A percentile compares a stretch with the other conserved stretches of the same genome.
These are phyloP conservation scores for Apostasia shenzhenica DNA, from an alignment of 106 monocot species.

Conservation along the genomic window DNA sequence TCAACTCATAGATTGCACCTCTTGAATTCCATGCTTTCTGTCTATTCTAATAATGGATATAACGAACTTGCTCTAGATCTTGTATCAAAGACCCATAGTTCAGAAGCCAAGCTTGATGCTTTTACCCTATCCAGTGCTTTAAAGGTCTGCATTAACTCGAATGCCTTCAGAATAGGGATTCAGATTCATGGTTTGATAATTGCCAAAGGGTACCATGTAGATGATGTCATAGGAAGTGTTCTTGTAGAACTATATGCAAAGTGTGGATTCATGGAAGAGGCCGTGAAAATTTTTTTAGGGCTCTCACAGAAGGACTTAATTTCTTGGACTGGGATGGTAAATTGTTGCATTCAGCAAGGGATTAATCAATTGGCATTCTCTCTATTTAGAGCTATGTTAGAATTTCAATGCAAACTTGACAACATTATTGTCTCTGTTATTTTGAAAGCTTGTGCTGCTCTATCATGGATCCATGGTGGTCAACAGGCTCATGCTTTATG, in stretches of 20 bases:
- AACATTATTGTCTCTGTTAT: conserved; percentile 37
- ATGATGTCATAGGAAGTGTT: conserved; percentile 46
- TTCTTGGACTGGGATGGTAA: conserved; percentile 45
- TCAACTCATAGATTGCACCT: conserved; percentile 22
- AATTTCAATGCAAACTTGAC: conserved; percentile 18
- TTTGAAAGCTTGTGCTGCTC: conserved; percentile 45
- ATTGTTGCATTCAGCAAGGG: conserved; percentile 40
- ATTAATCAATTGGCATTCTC: conserved; percentile 30
- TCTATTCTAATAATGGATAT: conserved; percentile 30
- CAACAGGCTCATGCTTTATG: conserved; percentile 46
- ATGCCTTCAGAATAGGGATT: conserved; percentile 21
- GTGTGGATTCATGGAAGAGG: conserved; percentile 38
- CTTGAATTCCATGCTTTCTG: conserved; percentile 61
- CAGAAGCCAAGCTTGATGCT: conserved; percentile 31
- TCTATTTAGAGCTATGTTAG: conserved; percentile 47
- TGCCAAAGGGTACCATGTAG: conserved; percentile 26
- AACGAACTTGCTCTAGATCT: conserved; percentile 33
- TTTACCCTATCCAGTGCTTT: conserved; percentile 56
- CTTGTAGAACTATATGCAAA: conserved; percentile 47
- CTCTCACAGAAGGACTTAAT: conserved; percentile 45
- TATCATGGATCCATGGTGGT: conserved; percentile 30
- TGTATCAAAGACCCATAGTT: conserved; percentile 35
- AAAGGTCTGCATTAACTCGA: conserved; percentile 30
- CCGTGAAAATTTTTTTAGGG: conserved; percentile 25
- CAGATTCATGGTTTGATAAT: conserved; percentile 53